Conservation (phyloP, 106 monocot genomes). For the Platanthera zijinensis region DNA sequence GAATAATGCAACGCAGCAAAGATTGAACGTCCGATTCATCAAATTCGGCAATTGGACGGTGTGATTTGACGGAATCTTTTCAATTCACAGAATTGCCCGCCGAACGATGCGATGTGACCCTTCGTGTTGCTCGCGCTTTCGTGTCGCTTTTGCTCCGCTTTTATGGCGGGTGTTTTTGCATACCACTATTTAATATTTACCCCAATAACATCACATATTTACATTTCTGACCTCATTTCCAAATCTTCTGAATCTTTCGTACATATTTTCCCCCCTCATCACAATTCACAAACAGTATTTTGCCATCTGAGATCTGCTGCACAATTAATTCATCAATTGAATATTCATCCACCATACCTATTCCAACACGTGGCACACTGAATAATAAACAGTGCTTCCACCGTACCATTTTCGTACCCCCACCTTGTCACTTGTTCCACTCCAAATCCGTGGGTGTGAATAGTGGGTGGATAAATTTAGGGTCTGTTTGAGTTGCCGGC, state of each 20-base stretch:
- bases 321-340: too few species aligned
- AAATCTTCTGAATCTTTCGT: too few species aligned
- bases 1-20: too few species aligned
- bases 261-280: too few species aligned
- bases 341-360: too few species aligned
- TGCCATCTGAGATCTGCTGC: not conserved
- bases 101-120: constrained; percentile 5
- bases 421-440: too few species aligned
- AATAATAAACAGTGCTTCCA: too few species aligned
- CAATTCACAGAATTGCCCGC: not conserved
- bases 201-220: not conserved
- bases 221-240: not conserved
- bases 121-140: not conserved
- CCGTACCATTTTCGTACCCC: too few species aligned
- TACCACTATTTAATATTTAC: not conserved
- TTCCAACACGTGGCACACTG: too few species aligned
- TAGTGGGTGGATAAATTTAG: too few species aligned
- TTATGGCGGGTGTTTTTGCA: constrained; percentile 2
- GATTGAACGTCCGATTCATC: not conserved
- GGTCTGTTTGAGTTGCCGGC: not conserved
- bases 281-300: not conserved
- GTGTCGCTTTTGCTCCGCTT: not conserved
- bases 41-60: not conserved
- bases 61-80: constrained; percentile 9
- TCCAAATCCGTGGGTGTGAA: not conserved